A percentile compares a stretch with the other conserved stretches of the same genome.
These are phyloP conservation scores for Rosellinia necatrix DNA, from an alignment of 2,329 filamentous ascomycete genomes.

Conservation along the genomic window DNA sequence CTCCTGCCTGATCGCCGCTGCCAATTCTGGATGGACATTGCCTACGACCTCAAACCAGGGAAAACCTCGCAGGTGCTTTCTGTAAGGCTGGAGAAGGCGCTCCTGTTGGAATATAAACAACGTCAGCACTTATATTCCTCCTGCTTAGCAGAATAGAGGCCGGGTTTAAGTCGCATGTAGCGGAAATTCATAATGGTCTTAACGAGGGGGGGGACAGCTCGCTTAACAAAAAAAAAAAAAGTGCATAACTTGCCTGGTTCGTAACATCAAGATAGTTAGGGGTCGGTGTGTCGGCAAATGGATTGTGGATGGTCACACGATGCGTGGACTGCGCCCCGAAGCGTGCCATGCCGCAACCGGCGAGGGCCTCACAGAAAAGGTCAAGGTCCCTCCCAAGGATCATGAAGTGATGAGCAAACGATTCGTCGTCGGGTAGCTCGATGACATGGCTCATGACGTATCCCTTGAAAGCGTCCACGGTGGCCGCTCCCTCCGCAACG, in stretches of 20 bases:
- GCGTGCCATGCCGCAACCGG: neutral
- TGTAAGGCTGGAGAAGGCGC: constrained; percentile 4
- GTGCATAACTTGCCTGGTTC: neutral
- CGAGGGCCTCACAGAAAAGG: constrained; percentile 1
- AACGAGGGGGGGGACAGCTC: no score
- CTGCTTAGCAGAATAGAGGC: neutral
- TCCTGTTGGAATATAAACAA: neutral
- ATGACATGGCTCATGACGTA: neutral
- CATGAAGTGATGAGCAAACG: neutral
- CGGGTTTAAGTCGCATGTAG: no score
- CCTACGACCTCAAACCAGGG: neutral
- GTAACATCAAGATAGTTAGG: neutral
- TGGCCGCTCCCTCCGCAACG: neutral
- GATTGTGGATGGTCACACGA: neutral
- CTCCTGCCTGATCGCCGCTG: neutral
- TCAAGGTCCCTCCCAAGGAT: neutral
- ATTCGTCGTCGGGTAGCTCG: neutral
- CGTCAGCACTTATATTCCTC: neutral
- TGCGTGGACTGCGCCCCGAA: neutral
- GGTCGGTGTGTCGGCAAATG: neutral
- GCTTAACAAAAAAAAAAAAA: neutral
- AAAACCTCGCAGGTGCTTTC: neutral
- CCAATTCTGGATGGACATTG: constrained; percentile 2
- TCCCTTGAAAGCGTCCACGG: constrained; percentile 1
- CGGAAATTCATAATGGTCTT: no score